These are phyloP conservation scores for Aspergillus pseudoterreus DNA, from an alignment of 2,329 filamentous ascomycete genomes.

Conservation along the genomic window DNA sequence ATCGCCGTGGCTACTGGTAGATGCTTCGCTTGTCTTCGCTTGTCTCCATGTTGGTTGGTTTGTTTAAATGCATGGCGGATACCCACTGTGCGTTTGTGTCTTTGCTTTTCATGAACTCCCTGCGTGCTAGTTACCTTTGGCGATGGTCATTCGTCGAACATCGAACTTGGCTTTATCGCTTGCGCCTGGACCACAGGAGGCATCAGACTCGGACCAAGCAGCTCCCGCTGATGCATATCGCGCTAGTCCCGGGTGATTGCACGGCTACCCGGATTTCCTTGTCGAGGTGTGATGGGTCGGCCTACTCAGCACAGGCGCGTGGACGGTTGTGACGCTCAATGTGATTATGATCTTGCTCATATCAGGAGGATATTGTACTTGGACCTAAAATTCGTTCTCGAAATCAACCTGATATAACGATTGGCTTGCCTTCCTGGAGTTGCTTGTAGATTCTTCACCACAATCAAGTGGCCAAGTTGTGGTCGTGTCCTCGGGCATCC, in stretches of 20 bases:
- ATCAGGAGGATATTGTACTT: not conserved
- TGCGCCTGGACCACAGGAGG: not conserved
- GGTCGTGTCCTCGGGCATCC: too few relatives aligned
- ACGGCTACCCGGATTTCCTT: not conserved
- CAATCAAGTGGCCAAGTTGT: too few relatives aligned
- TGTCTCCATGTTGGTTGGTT: conserved; percentile 9
- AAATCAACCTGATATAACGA: not conserved
- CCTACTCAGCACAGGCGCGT: not conserved
- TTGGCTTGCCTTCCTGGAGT: too few relatives aligned
- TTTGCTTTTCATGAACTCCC: conserved; percentile 5
- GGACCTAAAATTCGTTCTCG: not conserved
- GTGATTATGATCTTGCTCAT: not conserved
- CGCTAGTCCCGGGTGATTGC: not conserved
- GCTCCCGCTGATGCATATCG: not conserved
- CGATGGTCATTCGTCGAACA: not conserved
- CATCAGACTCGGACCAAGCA: not conserved
- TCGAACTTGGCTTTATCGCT: not conserved
- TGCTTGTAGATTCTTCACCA: too few relatives aligned
- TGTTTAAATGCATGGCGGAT: conserved; percentile 20
- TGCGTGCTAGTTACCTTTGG: conserved; percentile 2
- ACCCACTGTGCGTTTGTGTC: conserved; percentile 17
- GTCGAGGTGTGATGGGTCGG: not conserved
- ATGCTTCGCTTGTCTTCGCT: conserved; percentile 10
- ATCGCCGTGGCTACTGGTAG: conserved; percentile 45
- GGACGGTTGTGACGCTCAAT: not conserved